phyloP scores from a whole-genome alignment of 164 flowering plant genomes.

The Echeveria elegans region DNA sequence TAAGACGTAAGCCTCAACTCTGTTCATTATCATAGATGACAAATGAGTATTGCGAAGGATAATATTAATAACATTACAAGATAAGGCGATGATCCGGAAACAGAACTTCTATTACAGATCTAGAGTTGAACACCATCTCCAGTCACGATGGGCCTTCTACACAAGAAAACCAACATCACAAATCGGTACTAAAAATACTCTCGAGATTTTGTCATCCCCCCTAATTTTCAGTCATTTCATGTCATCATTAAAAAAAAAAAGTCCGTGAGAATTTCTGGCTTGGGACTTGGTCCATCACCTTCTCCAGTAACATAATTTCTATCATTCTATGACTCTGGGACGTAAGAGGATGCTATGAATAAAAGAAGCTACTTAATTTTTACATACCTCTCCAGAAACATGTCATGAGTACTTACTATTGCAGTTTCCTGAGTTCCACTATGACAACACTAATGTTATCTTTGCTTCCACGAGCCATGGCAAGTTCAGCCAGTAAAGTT shows the following conservation, averaged over 20 bases:
- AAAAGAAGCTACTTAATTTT: background rate
- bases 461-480: conserved; percentile 45
- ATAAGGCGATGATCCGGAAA: no score
- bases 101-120: no score
- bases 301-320: background rate
- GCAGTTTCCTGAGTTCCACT: conserved; percentile 19
- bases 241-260: background rate
- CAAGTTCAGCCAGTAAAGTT: conserved; percentile 29
- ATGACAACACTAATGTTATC: conserved; percentile 55
- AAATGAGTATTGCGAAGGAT: no score
- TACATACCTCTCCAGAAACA: background rate
- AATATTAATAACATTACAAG: no score
- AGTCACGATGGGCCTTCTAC: no score
- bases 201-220: background rate
- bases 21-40: no score
- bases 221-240: background rate
- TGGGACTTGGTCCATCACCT: background rate
- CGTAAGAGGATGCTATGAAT: background rate
- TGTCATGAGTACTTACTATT: background rate
- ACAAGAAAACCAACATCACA: no score
- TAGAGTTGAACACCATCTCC: no score
- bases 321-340: background rate
- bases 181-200: no score
- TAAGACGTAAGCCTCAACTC: no score
- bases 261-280: background rate